These are phyloP conservation scores for Begonia fuchsioides DNA, from an alignment of 306 rosid genomes.

Conservation along the genomic window DNA sequence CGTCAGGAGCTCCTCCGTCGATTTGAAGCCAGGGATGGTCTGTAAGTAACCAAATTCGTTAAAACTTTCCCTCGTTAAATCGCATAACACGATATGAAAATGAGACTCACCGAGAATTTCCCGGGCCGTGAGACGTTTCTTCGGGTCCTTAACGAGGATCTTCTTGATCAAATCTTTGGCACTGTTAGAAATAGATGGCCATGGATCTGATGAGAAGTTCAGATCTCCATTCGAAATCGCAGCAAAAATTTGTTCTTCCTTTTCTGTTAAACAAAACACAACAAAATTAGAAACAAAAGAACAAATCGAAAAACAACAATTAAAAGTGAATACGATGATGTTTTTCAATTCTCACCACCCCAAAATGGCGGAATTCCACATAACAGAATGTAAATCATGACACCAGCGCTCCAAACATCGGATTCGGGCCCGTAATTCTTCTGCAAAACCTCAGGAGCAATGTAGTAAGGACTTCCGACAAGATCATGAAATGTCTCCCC, in stretches of 20 bases:
- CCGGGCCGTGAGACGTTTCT: slow-evolving; percentile 7
- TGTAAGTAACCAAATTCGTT: slow-evolving; percentile 5
- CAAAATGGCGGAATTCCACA: slow-evolving; percentile 66
- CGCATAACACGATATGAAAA: background rate
- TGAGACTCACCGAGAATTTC: slow-evolving; percentile 6
- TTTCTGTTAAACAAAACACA: slow-evolving; percentile 15
- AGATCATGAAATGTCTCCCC: slow-evolving; percentile 45
- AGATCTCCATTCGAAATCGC: slow-evolving; percentile 35
- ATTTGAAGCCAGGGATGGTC: slow-evolving; percentile 56
- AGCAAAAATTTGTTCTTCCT: slow-evolving; percentile 38
- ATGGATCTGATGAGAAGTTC: slow-evolving; percentile 51
- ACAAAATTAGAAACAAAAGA: background rate
- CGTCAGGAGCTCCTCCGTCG: slow-evolving; percentile 45
- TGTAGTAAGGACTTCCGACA: slow-evolving; percentile 59
- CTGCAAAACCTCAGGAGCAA: slow-evolving; percentile 55
- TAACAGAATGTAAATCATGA: slow-evolving; percentile 41
- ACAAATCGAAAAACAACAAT: background rate
- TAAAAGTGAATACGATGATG: background rate
- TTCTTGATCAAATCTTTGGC: slow-evolving; percentile 44
- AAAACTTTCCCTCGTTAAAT: no score
- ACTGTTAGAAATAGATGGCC: slow-evolving; percentile 49
- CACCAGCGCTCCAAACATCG: slow-evolving; percentile 64
- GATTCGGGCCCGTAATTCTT: slow-evolving; percentile 48
- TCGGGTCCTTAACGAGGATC: slow-evolving; percentile 29
- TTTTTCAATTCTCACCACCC: slow-evolving; percentile 24